Evolutionary conservation across 1,284 basidiomycete species (phyloP), one percentile per base, ranked within the genome.

Genomic region (Tilletia caries): DNA sequence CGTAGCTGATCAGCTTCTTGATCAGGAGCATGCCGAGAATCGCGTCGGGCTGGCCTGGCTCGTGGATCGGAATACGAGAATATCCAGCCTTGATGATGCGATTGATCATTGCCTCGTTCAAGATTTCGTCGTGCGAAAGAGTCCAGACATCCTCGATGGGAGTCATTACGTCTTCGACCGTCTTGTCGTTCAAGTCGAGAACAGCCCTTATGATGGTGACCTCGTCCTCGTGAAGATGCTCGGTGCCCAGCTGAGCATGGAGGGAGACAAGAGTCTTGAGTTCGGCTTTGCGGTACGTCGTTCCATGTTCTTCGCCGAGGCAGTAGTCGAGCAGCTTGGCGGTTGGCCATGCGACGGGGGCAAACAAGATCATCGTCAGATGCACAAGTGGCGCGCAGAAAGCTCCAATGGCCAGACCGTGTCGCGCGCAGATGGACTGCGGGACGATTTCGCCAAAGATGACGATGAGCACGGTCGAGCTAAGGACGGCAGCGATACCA

Each of bases 51-150:
- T 91, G 88, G 3, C 88, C 88, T 2, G 91, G 87, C 75, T 91
- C 89, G 81, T 97, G 91, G 1, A 98, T 88, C 0, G 95, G 95
- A 75, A 98, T 93, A 29, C 95, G 90, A 1, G 93, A 96, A 83
- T 97, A 97, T 0, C 95, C 95, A 70, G 81, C 81, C 37, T 82
- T 74, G 33, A 85, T 80, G 33, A 85, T 72, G 86, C 80, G 95
- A 90, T 46, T 95, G 27, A 83, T 89, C 0, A 88, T 89, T 0
- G 88, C 86, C 75, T 92, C 89, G 83, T 96, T 91, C 62, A 98
- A 84, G 33, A 95, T 87, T 10, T 89, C 88, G 81, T 96, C 91
- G 25, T 89, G 84, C 67, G 89, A 88, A 12, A 95, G 86, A 0
- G 90, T 90, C 54, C 91, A 89, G 1, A 91, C 91, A 78, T 94